These are phyloP conservation scores for Candida glucosophila DNA, from an alignment of 1,139 yeast species.

Conservation along the genomic window DNA sequence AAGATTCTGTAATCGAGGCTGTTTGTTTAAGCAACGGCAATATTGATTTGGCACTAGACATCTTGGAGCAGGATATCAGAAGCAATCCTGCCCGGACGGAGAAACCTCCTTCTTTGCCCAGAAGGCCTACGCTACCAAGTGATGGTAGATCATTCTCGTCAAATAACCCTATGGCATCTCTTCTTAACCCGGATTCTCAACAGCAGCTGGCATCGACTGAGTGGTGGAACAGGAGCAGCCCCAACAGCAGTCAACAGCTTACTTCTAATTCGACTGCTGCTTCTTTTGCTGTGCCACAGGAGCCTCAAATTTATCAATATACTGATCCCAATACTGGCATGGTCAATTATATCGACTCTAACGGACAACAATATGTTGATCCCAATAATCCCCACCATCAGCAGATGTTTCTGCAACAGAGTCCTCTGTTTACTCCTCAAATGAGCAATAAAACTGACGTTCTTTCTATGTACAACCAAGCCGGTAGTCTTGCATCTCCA, in stretches of 20 bases:
- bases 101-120: conserved; percentile 39
- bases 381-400: conserved; percentile 48
- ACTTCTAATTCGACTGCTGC: conserved; percentile 10
- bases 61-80: conserved; percentile 32
- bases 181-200: conserved; percentile 5
- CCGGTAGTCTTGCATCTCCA: conserved; percentile 14
- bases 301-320: conserved; percentile 47
- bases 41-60: conserved; percentile 39
- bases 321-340: conserved; percentile 57
- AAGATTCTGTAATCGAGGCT: conserved; percentile 43
- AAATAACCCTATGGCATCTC: conserved; percentile 12
- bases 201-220: conserved; percentile 14
- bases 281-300: conserved; percentile 7
- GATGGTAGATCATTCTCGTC: conserved; percentile 7
- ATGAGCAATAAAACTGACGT: conserved; percentile 37
- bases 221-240: conserved; percentile 19
- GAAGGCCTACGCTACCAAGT: conserved; percentile 33
- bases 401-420: conserved; percentile 38
- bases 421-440: conserved; percentile 35
- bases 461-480: conserved; percentile 34
- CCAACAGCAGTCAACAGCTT: conserved; percentile 3
- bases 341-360: conserved; percentile 48
- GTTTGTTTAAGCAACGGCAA: conserved; percentile 40
- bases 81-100: conserved; percentile 29
- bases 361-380: conserved; percentile 53